Evolutionary conservation across 805 yeast genomes (phyloP).

Genomic region (Metschnikowia colocasiae): DNA sequence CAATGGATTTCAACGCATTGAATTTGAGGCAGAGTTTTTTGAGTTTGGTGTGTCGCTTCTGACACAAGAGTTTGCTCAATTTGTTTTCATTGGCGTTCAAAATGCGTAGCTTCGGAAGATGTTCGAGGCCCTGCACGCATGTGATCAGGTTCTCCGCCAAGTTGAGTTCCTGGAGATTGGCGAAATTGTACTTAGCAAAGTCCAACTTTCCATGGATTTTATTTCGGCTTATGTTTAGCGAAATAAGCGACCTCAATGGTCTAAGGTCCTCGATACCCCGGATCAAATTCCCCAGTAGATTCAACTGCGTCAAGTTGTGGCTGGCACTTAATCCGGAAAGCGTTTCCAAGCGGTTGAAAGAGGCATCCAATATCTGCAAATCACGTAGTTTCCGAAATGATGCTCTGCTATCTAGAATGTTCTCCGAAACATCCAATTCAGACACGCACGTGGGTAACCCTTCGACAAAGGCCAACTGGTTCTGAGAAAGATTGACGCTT

Average conservation of each 20-base stretch:
- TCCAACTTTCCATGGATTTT: constrained; percentile 36
- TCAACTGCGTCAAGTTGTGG: constrained; percentile 41
- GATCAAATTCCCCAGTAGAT: constrained; percentile 36
- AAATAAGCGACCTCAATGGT: constrained; percentile 36
- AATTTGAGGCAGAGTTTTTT: constrained; percentile 38
- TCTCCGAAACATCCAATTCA: constrained; percentile 36
- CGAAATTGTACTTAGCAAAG: constrained; percentile 31
- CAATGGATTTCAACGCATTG: constrained; percentile 33
- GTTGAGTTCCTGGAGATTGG: constrained; percentile 42
- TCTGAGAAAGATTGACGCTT: constrained; percentile 39
- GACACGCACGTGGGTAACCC: constrained; percentile 44
- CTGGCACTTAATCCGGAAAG: constrained; percentile 36
- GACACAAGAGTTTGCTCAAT: constrained; percentile 22
- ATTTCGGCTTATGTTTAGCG: constrained; percentile 42
- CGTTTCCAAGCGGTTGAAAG: constrained; percentile 34
- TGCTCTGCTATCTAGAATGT: constrained; percentile 39
- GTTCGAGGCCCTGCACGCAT: constrained; percentile 33
- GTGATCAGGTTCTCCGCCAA: constrained; percentile 41
- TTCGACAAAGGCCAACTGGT: constrained; percentile 39
- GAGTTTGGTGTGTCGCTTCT: constrained; percentile 24
- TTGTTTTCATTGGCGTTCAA: constrained; percentile 43
- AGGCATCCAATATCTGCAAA: constrained; percentile 41
- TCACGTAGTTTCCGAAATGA: constrained; percentile 39
- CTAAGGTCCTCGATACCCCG: constrained; percentile 34
- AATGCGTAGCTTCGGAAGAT: constrained; percentile 31